A percentile compares a stretch with the other conserved stretches of the same genome.
Conservation (phyloP, 352 stramenopile genomes). For the Globisporangium apiculatum region DNA sequence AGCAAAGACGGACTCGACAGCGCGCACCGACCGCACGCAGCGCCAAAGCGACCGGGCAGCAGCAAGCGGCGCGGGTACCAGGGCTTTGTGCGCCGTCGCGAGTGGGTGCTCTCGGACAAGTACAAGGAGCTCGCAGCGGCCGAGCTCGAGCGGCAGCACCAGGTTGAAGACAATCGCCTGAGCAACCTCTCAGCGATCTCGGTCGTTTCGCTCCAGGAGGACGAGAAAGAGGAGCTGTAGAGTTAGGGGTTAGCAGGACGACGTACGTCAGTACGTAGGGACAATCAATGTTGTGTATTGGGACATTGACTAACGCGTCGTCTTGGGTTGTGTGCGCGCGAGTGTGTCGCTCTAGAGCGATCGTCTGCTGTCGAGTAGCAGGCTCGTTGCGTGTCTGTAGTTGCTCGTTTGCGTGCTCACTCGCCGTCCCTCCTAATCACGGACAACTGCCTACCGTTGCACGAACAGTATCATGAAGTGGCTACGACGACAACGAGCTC, state of each 20-base stretch:
- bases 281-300: slow-evolving; percentile 2
- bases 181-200: slow-evolving; percentile 31
- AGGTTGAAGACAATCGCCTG: slow-evolving; percentile 15
- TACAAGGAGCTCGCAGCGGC: slow-evolving; percentile 29
- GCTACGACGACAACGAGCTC: too few relatives aligned
- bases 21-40: slow-evolving; percentile 3
- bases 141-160: slow-evolving; percentile 15
- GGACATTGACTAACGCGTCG: neutral
- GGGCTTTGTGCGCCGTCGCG: slow-evolving; percentile 60
- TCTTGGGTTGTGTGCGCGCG: too few relatives aligned
- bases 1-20: slow-evolving; percentile 16
- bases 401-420: too few relatives aligned
- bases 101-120: slow-evolving; percentile 63
- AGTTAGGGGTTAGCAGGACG: neutral
- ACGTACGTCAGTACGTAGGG: neutral
- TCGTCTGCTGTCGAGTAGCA: too few relatives aligned
- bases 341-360: too few relatives aligned
- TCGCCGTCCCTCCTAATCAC: too few relatives aligned
- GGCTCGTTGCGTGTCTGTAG: too few relatives aligned
- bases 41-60: slow-evolving; percentile 25
- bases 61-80: slow-evolving; percentile 48
- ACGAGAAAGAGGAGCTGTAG: slow-evolving; percentile 19
- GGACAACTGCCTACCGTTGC: too few relatives aligned
- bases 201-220: slow-evolving; percentile 30
- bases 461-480: too few relatives aligned